phyloP scores from a whole-genome alignment of 1,139 yeast species.

The Spathaspora sp. region DNA sequence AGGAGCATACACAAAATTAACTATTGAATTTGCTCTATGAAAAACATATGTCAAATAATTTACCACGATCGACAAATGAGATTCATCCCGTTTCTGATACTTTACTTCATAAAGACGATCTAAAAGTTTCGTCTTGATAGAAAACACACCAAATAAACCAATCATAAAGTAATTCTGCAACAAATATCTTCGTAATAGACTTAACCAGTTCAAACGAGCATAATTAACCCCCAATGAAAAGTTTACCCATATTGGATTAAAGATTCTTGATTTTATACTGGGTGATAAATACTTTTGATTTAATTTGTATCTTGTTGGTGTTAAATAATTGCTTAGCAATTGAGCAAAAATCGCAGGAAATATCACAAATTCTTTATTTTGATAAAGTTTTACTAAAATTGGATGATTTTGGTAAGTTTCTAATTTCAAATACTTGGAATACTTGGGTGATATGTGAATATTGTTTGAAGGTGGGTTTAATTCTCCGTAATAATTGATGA shows the following conservation, averaged over 20 bases:
- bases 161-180: slow-evolving; percentile 26
- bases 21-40: slow-evolving; percentile 31
- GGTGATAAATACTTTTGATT: slow-evolving; percentile 39
- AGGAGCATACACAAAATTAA: slow-evolving; percentile 39
- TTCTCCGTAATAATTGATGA: slow-evolving; percentile 33
- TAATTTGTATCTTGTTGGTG: slow-evolving; percentile 39
- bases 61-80: slow-evolving; percentile 14
- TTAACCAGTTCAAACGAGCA: slow-evolving; percentile 30
- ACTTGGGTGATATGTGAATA: slow-evolving; percentile 28
- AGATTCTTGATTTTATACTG: slow-evolving; percentile 29
- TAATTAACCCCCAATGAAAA: slow-evolving; percentile 29
- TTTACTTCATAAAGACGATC: slow-evolving; percentile 31
- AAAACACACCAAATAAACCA: slow-evolving; percentile 19
- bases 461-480: slow-evolving; percentile 37
- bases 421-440: slow-evolving; percentile 28
- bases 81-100: slow-evolving; percentile 16
- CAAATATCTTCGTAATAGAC: slow-evolving; percentile 27
- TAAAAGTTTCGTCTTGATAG: slow-evolving; percentile 25
- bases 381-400: slow-evolving; percentile 22
- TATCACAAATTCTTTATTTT: slow-evolving; percentile 33
- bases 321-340: slow-evolving; percentile 41
- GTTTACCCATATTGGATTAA: slow-evolving; percentile 48
- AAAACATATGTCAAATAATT: slow-evolving; percentile 23
- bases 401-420: slow-evolving; percentile 21
- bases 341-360: slow-evolving; percentile 42